These are phyloP conservation scores for Marchantia polymorpha DNA, from an alignment of 225 moss, liverwort and hornwort species.

Conservation along the genomic window DNA sequence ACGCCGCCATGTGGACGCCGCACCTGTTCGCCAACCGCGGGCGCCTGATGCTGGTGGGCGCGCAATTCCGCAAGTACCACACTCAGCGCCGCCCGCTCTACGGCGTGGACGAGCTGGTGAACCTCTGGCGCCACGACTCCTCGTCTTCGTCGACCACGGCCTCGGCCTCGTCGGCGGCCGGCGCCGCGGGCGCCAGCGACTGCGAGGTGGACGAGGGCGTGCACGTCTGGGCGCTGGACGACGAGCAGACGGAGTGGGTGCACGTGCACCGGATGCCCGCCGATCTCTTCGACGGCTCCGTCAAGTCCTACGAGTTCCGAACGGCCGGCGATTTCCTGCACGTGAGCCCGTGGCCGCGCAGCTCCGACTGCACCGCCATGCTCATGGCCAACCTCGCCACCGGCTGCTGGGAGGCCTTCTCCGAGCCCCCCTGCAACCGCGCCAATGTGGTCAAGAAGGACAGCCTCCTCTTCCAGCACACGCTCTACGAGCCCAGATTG, in stretches of 20 bases:
- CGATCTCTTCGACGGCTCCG: constrained; percentile 7
- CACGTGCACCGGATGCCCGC: constrained; percentile 7
- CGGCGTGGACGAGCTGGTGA: constrained; percentile 22
- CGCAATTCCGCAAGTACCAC: constrained; percentile 17
- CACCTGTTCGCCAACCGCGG: constrained; percentile 19
- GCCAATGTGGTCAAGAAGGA: constrained; percentile 4
- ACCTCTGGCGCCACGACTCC: constrained; percentile 7
- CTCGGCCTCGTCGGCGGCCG: background rate
- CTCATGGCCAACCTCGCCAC: constrained; percentile 12
- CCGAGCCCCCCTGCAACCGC: background rate
- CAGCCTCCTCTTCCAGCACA: constrained; percentile 15
- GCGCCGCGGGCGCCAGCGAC: background rate
- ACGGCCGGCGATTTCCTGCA: constrained; percentile 13
- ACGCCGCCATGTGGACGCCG: constrained; percentile 23
- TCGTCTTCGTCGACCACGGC: constrained; percentile 3
- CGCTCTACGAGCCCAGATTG: constrained; percentile 14
- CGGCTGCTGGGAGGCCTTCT: constrained; percentile 9
- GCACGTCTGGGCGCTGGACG: constrained; percentile 9
- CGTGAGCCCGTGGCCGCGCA: constrained; percentile 16
- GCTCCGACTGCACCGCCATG: background rate
- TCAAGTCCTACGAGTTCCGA: constrained; percentile 11
- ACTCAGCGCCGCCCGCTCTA: constrained; percentile 2
- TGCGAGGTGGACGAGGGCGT: constrained; percentile 9
- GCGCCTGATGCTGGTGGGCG: constrained; percentile 12
- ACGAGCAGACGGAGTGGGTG: constrained; percentile 16